phyloP scores from a whole-genome alignment of 2,329 filamentous ascomycete genomes.

The Eurotiales sp. region DNA sequence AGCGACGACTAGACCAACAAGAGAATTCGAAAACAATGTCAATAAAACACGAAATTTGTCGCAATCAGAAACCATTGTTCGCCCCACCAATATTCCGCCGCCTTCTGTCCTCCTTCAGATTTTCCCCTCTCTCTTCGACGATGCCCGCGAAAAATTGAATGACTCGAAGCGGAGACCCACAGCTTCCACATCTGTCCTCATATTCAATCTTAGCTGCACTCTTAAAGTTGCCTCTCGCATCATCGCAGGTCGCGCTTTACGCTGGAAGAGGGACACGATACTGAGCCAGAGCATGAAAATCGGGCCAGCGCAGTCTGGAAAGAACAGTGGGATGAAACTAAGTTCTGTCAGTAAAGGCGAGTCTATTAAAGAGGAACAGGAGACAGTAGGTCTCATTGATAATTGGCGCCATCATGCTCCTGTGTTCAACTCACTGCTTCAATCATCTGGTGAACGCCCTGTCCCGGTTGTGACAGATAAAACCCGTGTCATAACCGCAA shows the following conservation, averaged over 20 bases:
- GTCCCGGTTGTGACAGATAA: constrained; percentile 69
- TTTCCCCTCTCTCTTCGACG: constrained; percentile 67
- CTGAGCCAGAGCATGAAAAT: constrained; percentile 87
- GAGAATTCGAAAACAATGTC: background rate
- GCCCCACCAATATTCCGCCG: constrained; percentile 84
- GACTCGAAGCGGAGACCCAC: constrained; percentile 60
- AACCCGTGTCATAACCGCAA: constrained; percentile 65
- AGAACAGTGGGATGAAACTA: constrained; percentile 83
- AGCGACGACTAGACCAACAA: background rate
- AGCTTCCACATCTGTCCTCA: constrained; percentile 18
- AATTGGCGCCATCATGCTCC: constrained; percentile 75
- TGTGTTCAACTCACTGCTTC: constrained; percentile 61
- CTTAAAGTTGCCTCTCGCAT: constrained; percentile 67
- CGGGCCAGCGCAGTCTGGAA: constrained; percentile 66
- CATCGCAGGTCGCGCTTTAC: constrained; percentile 75
- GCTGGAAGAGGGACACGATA: constrained; percentile 87
- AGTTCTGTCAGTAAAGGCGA: constrained; percentile 80
- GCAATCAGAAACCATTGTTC: constrained; percentile 31
- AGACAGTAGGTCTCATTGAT: constrained; percentile 71
- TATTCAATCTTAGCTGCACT: constrained; percentile 25
- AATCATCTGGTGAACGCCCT: constrained; percentile 33
- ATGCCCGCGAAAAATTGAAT: constrained; percentile 63
- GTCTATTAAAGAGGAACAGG: constrained; percentile 75
- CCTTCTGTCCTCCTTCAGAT: constrained; percentile 76
- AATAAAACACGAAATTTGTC: constrained; percentile 6